Base-by-base conservation (phyloP, 306 rosid species). In the Herpetospermum pedunculosum region DNA sequence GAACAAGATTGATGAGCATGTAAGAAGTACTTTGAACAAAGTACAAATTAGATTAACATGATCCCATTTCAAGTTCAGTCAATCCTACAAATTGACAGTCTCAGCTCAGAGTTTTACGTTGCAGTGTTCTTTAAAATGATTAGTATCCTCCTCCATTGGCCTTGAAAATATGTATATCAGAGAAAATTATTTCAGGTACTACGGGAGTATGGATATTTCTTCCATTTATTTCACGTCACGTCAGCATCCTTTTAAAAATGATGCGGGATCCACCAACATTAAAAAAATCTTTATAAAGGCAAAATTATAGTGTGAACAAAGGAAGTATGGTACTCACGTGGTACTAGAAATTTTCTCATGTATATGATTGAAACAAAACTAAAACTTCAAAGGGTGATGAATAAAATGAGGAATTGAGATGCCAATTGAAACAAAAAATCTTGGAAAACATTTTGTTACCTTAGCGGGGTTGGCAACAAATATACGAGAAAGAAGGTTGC, bases 401-500 rank as follows among this genome's bases (percentile, higher is more conserved):
- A 1, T n/a, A n/a, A 28, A 41, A 38, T 40, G 73, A 44, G 19
- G n/a, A 32, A 3, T 71, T 25, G 38, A 30, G 41, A 49, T 8
- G 55, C 16, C 15, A 28, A 71, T 47, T 71, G 35, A 6, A 29
- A 32, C 2, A 23, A n/a, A 23, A 25, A 29, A 38, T 15, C 2
- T 18, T 40, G 32, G 49, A 72, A 18, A 57, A 38, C 37, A 2
- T 23, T 29, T 80, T 3, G 23, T 40, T 83, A 88, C 99, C 88
- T 85, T 84, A 25, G 88, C 84, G 2, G 99, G 97, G 82, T 94
- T 75, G 43, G 96, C 88, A 50, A 87, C 97, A 67, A 94, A 94
- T 63, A 94, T 81, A 48, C 80, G 80, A 58, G 99, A 85, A 65
- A 94, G 88, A 13, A 91, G 86, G 14, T 82, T 85, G 28, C 80